Evolutionary conservation across 2,329 filamentous ascomycete genomes (phyloP), one percentile per base, ranked within the genome.

Genomic region (Hypoxylon sp.): DNA sequence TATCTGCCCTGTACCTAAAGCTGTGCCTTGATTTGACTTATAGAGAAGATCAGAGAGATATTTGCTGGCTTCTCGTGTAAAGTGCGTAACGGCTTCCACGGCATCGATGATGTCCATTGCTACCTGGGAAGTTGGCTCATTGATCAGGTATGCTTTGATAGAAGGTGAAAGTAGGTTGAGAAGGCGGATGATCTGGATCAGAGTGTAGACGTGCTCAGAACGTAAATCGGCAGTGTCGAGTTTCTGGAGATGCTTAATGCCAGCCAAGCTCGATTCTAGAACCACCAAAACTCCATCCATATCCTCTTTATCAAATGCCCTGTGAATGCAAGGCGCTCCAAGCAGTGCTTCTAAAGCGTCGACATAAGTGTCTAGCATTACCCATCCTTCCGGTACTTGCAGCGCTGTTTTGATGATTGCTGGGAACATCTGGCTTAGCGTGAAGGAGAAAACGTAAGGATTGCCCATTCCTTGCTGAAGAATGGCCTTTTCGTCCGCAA

Each of bases 361-460:
- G 22, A 79, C 76, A 70, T 88, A 89, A 17, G 86, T 80, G 48
- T 87, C 82, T 6, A 89, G 71, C 51, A 89, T 74, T 13, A 84
- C 79, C 77, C 83, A 88, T 0, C 81, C 81, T 11, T 81, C 76
- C 2, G 73, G 74, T 10, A 75, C 77, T 6, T 74, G 69, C 10
- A 79, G 72, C 0, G 80, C 78, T 0, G 83, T 81, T 49, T 74
- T 79, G 11, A 88, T 75, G 3, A 86, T 80, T n/a, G 86, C 84
- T 0, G 88, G 87, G 2, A 90, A 71, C 85, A 89, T 88, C 54
- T 81, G 84, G 30, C 79, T 77, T 30, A 89, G 60, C 62, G 86
- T 77, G 69, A 89, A 89, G 0, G 76, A 75, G 49, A 83, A 73
- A 25, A 89, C 81, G 37, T 81, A 73, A 5, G 68, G 51, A 44